Evolutionary conservation across 148 eudicot genomes (phyloP), one percentile per base, ranked within the genome.

Genomic region (Rhododendron molle): DNA sequence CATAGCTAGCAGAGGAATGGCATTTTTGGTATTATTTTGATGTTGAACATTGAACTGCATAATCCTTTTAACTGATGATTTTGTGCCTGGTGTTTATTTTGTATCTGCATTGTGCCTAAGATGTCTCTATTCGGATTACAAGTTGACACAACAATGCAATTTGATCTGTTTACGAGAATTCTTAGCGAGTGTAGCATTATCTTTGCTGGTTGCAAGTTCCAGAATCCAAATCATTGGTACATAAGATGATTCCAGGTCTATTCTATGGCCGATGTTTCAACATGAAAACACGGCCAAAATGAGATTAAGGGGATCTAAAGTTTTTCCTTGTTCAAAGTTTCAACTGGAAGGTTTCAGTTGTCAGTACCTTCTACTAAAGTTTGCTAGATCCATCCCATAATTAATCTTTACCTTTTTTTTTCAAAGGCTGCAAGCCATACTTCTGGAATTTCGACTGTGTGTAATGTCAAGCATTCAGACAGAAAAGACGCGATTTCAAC

Each of bases 71-170:
- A 38, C 5, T 34, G 13, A 7, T 7, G 36, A 23, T 78, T 47
- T 47, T 23, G 9, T 30, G 8, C 2, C 32, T 47, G 32, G 30
- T 76, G 80, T 76, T 43, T 40, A 43, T 40, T 43, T 40, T 76
- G 49, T 76, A 21, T 76, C 80, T 76, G 80, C 50, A 76, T 76
- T 74, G 78, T 16, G 47, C 78, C 71, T n/a, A 62, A 62, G 71
- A 12, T 11, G 36, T 69, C 74, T 69, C 18, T 69, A 4, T 69
- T 1, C 36, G 14, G 74, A 28, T 28, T 12, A 69, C 36, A 69
- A 69, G 74, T 30, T 69, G 36, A 69, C 7, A 14, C 36, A 69
- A 4, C 5, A 69, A 28, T 13, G 6, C 36, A 8, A 1, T 69
- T 26, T 4, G 34, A 4, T 3, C 3, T 26, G 5, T 28, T 69